Percentiles rank a stretch among this genome's conserved stretches.
phyloP scores from a whole-genome alignment of 1,284 basidiomycete species.

The Gastroboletus turbinatus region DNA sequence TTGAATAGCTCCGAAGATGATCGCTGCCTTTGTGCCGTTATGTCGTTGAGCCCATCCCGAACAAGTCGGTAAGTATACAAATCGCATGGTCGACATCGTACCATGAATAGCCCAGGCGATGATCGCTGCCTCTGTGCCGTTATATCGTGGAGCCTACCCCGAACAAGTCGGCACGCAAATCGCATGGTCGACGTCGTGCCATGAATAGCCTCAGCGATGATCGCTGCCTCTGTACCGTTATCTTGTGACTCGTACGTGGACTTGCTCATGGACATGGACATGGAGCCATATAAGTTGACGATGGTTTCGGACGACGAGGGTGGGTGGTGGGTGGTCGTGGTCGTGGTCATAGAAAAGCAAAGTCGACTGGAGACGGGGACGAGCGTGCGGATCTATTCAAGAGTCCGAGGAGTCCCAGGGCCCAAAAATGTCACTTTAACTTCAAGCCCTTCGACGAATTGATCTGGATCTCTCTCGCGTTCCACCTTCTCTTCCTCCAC shows the following conservation, averaged over 20 bases:
- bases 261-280: background rate
- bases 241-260: background rate
- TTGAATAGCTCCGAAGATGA: too few species aligned
- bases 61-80: too few species aligned
- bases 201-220: background rate
- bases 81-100: too few species aligned
- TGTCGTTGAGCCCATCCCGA: too few species aligned
- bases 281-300: background rate
- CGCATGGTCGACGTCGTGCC: too few species aligned
- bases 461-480: background rate
- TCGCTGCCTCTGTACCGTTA: background rate
- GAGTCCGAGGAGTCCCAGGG: constrained; percentile 1
- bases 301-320: background rate
- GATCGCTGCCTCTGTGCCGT: too few species aligned
- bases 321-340: background rate
- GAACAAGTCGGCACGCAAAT: background rate
- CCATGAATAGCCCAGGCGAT: too few species aligned
- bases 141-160: too few species aligned
- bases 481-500: background rate
- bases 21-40: too few species aligned
- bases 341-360: background rate
- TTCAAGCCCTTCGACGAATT: background rate
- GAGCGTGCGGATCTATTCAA: background rate
- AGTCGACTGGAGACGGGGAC: background rate
- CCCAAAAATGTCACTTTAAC: background rate